Conservation (phyloP, 176 grass and related monocot species). For the Aegilops sharonensis region DNA sequence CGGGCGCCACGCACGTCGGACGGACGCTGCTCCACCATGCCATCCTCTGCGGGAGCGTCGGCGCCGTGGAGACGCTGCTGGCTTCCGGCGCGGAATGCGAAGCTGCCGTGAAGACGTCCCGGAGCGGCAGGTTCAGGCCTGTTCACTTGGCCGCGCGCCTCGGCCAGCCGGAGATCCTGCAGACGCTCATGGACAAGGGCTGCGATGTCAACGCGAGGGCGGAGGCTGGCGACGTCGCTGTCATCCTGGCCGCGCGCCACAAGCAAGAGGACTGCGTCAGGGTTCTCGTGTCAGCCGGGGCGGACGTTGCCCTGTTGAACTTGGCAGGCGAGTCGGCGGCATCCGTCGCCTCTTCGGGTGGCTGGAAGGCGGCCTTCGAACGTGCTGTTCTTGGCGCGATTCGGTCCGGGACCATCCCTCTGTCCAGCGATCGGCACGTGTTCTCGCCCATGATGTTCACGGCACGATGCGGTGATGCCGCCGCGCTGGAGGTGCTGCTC, state of each 20-base stretch:
- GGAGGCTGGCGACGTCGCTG: constrained; percentile 51
- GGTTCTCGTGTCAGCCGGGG: constrained; percentile 53
- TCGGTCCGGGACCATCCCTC: constrained; percentile 47
- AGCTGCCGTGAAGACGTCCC: constrained; percentile 49
- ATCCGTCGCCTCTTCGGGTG: constrained; percentile 36
- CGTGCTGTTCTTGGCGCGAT: constrained; percentile 45
- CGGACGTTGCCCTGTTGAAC: constrained; percentile 71
- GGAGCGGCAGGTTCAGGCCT: constrained; percentile 51
- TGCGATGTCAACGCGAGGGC: constrained; percentile 67
- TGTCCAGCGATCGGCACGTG: constrained; percentile 52
- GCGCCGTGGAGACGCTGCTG: constrained; percentile 63
- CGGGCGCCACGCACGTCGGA: constrained; percentile 41
- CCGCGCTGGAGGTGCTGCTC: constrained; percentile 56
- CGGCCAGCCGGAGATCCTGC: constrained; percentile 54
- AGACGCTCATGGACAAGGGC: constrained; percentile 45
- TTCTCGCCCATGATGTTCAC: constrained; percentile 72
- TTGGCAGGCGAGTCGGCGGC: constrained; percentile 44
- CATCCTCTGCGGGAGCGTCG: constrained; percentile 70
- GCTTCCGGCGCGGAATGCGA: constrained; percentile 54
- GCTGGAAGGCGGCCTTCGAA: constrained; percentile 58
- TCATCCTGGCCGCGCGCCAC: constrained; percentile 55
- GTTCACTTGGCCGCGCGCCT: constrained; percentile 75
- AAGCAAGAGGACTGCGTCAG: constrained; percentile 65
- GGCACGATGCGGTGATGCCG: constrained; percentile 47
- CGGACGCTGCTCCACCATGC: constrained; percentile 87